Conservation (phyloP, 345 rosid species). For the Linum usitatissimum region DNA sequence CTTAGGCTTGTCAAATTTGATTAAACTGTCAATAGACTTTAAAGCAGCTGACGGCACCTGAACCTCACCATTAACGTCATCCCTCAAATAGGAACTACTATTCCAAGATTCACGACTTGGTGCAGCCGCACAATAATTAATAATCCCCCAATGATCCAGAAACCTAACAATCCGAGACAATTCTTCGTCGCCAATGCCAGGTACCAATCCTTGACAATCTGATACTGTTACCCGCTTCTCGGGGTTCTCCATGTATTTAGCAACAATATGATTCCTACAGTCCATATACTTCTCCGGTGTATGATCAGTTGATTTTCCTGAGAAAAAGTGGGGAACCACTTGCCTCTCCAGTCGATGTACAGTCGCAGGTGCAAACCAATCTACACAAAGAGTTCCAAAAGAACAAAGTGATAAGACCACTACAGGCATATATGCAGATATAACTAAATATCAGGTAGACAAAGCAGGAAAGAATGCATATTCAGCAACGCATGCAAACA, state of each 20-base stretch:
- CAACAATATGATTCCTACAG: conserved; percentile 73
- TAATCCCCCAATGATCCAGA: conserved; percentile 98
- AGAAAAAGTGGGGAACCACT: conserved; percentile 93
- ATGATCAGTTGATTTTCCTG: conserved; percentile 73
- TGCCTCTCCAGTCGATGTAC: conserved; percentile 93
- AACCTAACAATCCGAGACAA: conserved; percentile 70
- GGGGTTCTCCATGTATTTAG: conserved; percentile 77
- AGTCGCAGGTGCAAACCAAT: conserved; percentile 80
- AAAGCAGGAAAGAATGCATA: neutral
- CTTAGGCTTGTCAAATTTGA: conserved; percentile 91
- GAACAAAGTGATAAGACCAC: conserved; percentile 11
- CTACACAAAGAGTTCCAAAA: conserved; percentile 28
- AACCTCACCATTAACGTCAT: conserved; percentile 82
- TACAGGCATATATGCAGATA: conserved; percentile 2
- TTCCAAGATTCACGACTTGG: conserved; percentile 46
- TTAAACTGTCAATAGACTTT: conserved; percentile 94
- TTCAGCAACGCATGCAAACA: neutral
- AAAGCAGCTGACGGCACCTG: conserved; percentile 84
- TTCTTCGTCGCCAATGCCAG: conserved; percentile 55
- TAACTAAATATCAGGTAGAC: neutral
- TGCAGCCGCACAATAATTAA: conserved; percentile 69
- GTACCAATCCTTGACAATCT: conserved; percentile 58
- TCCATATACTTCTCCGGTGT: conserved; percentile 82
- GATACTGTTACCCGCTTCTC: conserved; percentile 54
- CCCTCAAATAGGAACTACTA: conserved; percentile 53